A percentile compares a stretch with the other conserved stretches of the same genome.
phyloP scores from a whole-genome alignment of 257 asterid genomes.

The Solanum verrucosum region DNA sequence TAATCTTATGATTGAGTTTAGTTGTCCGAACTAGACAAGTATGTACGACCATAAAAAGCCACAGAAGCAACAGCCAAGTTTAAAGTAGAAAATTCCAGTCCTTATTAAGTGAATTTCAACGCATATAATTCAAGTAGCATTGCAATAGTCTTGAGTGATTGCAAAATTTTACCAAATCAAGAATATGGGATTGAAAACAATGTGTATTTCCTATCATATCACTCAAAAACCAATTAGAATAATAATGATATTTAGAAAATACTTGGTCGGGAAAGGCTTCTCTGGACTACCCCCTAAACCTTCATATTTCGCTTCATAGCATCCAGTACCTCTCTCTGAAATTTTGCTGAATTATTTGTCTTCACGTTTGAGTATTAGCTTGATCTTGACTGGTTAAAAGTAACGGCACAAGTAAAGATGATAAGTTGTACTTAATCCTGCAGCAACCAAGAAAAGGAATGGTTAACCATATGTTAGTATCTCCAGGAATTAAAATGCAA shows the following conservation, averaged over 20 bases:
- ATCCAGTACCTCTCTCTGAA: constrained; percentile 88
- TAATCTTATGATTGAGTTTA: neutral
- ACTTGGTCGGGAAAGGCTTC: constrained; percentile 86
- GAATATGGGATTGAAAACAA: neutral
- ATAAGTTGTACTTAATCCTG: constrained; percentile 72
- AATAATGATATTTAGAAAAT: constrained; percentile 77
- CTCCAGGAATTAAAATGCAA: neutral
- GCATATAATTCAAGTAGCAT: neutral
- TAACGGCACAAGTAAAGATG: constrained; percentile 45
- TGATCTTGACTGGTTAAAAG: constrained; percentile 50
- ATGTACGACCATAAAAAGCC: neutral
- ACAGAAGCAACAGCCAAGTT: neutral
- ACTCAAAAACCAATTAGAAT: constrained; percentile 56
- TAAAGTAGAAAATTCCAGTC: neutral
- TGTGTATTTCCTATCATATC: neutral
- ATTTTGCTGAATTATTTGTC: constrained; percentile 9
- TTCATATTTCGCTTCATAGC: constrained; percentile 75
- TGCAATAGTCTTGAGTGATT: too few species aligned
- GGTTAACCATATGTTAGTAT: constrained; percentile 8
- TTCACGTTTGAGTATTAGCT: constrained; percentile 36
- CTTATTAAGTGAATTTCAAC: neutral
- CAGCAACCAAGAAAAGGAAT: constrained; percentile 38
- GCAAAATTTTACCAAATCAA: neutral
- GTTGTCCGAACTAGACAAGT: neutral
- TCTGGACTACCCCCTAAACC: constrained; percentile 84